These are phyloP conservation scores for Leptoxyphium fumago DNA, from an alignment of 2,329 filamentous ascomycete species.

Conservation along the genomic window DNA sequence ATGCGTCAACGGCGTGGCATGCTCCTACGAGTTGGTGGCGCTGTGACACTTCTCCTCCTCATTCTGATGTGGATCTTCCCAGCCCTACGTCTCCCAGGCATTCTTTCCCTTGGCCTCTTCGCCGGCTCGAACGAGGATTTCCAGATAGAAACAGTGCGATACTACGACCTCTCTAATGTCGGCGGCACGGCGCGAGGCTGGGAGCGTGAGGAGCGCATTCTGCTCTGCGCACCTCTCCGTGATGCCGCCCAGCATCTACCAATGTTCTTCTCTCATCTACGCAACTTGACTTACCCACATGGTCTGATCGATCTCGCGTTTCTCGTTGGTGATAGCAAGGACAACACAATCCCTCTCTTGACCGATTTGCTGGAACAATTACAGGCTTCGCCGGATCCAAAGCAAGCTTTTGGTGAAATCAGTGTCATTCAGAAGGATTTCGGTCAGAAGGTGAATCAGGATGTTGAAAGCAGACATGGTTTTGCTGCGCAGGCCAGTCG, in stretches of 20 bases:
- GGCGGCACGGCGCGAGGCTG: conserved; percentile 85
- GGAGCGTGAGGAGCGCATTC: conserved; percentile 89
- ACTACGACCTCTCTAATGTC: conserved; percentile 87
- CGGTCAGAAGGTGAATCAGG: conserved; percentile 92
- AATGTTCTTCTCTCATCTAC: conserved; percentile 98
- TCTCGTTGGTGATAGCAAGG: conserved; percentile 92
- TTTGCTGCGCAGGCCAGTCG: conserved; percentile 90
- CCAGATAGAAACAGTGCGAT: conserved; percentile 85
- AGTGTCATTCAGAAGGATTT: conserved; percentile 98
- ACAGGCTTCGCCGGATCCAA: conserved; percentile 64
- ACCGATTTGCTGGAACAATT: conserved; percentile 61
- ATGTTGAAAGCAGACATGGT: conserved; percentile 92
- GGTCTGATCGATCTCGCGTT: conserved; percentile 93
- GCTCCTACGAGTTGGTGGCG: conserved; percentile 49
- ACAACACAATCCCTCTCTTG: conserved; percentile 67
- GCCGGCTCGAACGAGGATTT: conserved; percentile 48
- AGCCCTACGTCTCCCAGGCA: conserved; percentile 46
- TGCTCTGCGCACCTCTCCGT: conserved; percentile 84
- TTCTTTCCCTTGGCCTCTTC: conserved; percentile 55
- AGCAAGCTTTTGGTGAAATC: conserved; percentile 83
- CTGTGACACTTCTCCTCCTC: conserved; percentile 41
- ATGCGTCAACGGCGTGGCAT: conserved; percentile 60
- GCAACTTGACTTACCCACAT: conserved; percentile 94
- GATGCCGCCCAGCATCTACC: conserved; percentile 83
- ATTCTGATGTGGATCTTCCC: conserved; percentile 60